Percentiles rank a stretch among this genome's conserved stretches.
Conservation (phyloP, 2,329 filamentous ascomycete genomes). For the Polytolypa hystricis region DNA sequence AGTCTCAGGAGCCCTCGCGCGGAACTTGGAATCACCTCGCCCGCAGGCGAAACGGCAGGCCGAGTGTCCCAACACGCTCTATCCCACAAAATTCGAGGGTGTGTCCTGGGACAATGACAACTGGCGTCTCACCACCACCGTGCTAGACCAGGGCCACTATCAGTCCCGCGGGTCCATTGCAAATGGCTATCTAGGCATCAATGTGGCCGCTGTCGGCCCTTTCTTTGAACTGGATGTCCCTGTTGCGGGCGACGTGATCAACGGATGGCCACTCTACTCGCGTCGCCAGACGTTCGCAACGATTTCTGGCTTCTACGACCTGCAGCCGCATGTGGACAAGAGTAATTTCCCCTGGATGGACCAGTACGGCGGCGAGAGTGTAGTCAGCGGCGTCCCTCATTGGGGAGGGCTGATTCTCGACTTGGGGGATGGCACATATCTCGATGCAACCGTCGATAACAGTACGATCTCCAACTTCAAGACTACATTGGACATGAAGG, state of each 20-base stretch:
- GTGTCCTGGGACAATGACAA: constrained; percentile 50
- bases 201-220: constrained; percentile 50
- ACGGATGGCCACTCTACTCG: constrained; percentile 58
- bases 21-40: constrained; percentile 3
- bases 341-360: constrained; percentile 58
- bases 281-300: constrained; percentile 55
- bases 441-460: constrained; percentile 51
- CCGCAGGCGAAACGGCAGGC: constrained; percentile 2
- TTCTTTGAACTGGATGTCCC: constrained; percentile 49
- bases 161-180: constrained; percentile 50
- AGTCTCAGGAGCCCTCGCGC: constrained; percentile 5
- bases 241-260: constrained; percentile 43
- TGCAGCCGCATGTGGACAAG: constrained; percentile 46
- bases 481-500: constrained; percentile 51
- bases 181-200: constrained; percentile 56
- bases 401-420: constrained; percentile 52
- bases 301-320: constrained; percentile 56
- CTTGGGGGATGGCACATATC: constrained; percentile 40
- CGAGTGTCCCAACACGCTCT: constrained; percentile 17
- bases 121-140: constrained; percentile 45
- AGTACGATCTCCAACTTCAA: constrained; percentile 49
- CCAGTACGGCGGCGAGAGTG: constrained; percentile 59
- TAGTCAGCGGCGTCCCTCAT: constrained; percentile 61
- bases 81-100: constrained; percentile 40
- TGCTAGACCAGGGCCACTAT: constrained; percentile 47